Percentiles rank a stretch among this genome's conserved stretches.
phyloP scores from a whole-genome alignment of 768 basidiomycete species.

The Naganishia vishniacii region DNA sequence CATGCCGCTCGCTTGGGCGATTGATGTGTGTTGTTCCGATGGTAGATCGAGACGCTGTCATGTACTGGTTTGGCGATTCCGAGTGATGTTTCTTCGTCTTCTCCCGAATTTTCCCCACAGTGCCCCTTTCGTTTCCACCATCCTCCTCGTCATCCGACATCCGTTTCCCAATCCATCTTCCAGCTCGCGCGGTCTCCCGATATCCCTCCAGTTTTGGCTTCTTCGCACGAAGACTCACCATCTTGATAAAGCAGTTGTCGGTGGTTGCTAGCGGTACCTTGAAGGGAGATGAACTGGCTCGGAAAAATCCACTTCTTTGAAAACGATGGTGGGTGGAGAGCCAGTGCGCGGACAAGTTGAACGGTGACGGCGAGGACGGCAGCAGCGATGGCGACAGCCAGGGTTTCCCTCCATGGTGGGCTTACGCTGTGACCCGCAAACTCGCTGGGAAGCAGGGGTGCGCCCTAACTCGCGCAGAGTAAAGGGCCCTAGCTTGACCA shows the following conservation, averaged over 20 bases:
- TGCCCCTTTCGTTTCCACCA: not conserved
- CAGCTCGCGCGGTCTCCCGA: not conserved
- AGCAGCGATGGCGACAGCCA: not conserved
- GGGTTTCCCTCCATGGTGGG: no score
- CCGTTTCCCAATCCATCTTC: not conserved
- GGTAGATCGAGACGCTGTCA: no score
- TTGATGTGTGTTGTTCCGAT: not conserved
- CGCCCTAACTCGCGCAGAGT: not conserved
- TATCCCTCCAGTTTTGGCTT: not conserved
- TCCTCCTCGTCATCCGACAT: not conserved
- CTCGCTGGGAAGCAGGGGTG: not conserved
- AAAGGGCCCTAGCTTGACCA: not conserved
- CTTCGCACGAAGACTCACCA: conserved; percentile 3
- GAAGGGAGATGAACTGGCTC: conserved; percentile 22
- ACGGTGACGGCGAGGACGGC: conserved; percentile 12
- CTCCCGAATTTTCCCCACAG: no score
- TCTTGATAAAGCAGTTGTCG: conserved; percentile 20
- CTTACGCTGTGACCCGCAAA: not conserved
- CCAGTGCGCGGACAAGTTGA: not conserved
- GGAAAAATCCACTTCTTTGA: not conserved
- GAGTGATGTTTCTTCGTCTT: no score
- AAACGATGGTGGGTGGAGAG: not conserved
- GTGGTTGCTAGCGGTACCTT: conserved; percentile 6
- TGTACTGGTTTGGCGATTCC: no score
- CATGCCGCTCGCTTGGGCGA: no score